These are phyloP conservation scores for Candida succiphila DNA, from an alignment of 805 yeast genomes.

Conservation along the genomic window DNA sequence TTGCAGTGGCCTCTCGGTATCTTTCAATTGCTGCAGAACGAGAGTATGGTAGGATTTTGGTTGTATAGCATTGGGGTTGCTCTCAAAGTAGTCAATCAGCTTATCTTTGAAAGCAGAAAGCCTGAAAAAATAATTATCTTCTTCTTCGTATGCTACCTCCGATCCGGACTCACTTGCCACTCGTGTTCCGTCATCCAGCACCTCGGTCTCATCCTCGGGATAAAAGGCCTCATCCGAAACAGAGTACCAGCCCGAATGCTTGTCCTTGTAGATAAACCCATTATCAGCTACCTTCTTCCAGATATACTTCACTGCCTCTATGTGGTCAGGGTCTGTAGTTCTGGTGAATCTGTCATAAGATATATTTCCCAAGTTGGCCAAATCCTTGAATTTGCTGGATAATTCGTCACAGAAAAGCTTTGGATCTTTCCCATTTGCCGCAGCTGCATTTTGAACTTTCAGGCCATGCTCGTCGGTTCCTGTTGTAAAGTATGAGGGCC, in stretches of 20 bases:
- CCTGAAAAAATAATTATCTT: slow-evolving; percentile 80
- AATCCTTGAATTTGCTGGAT: slow-evolving; percentile 48
- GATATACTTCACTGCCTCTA: slow-evolving; percentile 48
- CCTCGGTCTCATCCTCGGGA: slow-evolving; percentile 64
- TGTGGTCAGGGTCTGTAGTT: slow-evolving; percentile 82
- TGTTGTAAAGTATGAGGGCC: slow-evolving; percentile 52
- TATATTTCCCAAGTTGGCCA: slow-evolving; percentile 53
- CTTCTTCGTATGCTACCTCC: slow-evolving; percentile 67
- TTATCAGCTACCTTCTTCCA: slow-evolving; percentile 56
- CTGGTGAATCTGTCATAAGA: slow-evolving; percentile 71
- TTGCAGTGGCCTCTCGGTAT: slow-evolving; percentile 29
- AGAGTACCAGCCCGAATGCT: slow-evolving; percentile 92
- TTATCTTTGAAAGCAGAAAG: slow-evolving; percentile 48
- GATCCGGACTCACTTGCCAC: slow-evolving; percentile 62
- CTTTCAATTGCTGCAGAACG: slow-evolving; percentile 48
- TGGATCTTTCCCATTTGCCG: slow-evolving; percentile 39
- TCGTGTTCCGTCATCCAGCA: slow-evolving; percentile 22
- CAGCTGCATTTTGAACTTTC: slow-evolving; percentile 75
- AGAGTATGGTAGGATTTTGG: slow-evolving; percentile 51
- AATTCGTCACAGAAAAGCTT: slow-evolving; percentile 64
- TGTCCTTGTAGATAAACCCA: slow-evolving; percentile 71
- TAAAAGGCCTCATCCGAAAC: slow-evolving; percentile 91
- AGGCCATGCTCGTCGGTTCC: slow-evolving; percentile 98
- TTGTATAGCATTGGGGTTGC: slow-evolving; percentile 48
- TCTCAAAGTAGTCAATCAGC: slow-evolving; percentile 38